Evolutionary conservation across 2,329 filamentous ascomycete genomes (phyloP).

Genomic region (Colletotrichum viniferum): DNA sequence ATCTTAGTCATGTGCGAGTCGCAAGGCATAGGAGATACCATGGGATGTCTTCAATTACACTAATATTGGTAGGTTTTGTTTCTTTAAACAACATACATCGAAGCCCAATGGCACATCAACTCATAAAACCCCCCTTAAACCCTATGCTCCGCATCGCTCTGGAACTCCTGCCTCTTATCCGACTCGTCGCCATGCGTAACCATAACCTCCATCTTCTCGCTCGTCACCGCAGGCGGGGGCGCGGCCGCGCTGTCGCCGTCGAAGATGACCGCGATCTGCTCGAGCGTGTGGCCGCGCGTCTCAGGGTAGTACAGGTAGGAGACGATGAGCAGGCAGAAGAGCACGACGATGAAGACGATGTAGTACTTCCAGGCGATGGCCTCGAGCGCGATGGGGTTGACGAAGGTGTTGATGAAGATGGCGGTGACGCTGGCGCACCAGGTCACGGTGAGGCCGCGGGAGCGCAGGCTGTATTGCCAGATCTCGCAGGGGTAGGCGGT

Average conservation of each 20-base stretch:
- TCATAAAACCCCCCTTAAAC: not conserved
- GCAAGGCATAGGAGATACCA: not conserved
- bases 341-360: conserved; percentile 43
- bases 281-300: conserved; percentile 15
- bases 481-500: conserved; percentile 17
- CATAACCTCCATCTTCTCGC: conserved; percentile 7
- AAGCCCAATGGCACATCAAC: not conserved
- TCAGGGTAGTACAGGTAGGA: conserved; percentile 15
- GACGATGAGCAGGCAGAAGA: conserved; percentile 18
- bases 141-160: not conserved
- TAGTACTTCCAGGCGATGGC: conserved; percentile 49
- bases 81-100: fast-evolving
- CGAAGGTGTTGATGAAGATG: conserved; percentile 34
- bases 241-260: conserved; percentile 9
- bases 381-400: conserved; percentile 47
- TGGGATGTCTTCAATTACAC: not conserved
- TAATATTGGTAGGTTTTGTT: not conserved
- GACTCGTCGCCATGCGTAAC: not conserved
- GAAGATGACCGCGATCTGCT: conserved; percentile 18
- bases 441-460: conserved; percentile 3
- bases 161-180: not conserved
- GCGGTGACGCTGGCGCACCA: conserved; percentile 12
- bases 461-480: conserved; percentile 14
- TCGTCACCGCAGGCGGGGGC: not conserved
- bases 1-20: too few relatives aligned